Evolutionary conservation across 768 basidiomycete genomes (phyloP), one percentile per base, ranked within the genome.

Genomic region (Gloeophyllum trabeum): DNA sequence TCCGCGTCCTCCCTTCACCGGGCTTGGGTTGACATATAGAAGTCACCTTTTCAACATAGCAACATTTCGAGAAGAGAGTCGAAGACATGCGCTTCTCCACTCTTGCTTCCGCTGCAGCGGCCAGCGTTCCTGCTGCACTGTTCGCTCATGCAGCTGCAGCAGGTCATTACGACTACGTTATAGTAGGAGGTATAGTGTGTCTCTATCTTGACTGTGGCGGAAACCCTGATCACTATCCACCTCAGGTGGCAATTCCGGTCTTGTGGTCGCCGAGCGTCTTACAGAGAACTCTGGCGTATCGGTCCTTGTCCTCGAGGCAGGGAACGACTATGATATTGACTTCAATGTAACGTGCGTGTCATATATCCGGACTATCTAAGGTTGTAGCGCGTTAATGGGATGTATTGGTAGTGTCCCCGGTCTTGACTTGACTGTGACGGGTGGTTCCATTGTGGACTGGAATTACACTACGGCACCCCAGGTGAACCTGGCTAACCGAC

Each of bases 301-400:
- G n/a, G 41, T 42, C 12, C 35, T 42, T 10, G 37, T 42, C 7
- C 34, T 42, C n/a, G 41, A 42, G 38, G 41, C 41, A 16, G 41
- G 41, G 23, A 13, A 12, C 19, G 21, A 22, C n/a, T 38, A 38
- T 38, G 12, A 10, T 16, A 16, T 10, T 32, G 28, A 32, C 28
- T 32, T 32, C 16, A 32, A 32, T 32, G 20, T 10, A 12, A 21
- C 36, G 36, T 37, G 36, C 7, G 36, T 37, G 7, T 7, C 36
- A 37, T 13, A 37, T 21, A 12, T 37, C 10, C 28, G 16, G 28
- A 32, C 10, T 32, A 32, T 32, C 28, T 32, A 16, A 32, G 10
- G 10, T n/a, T n/a, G n/a, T 32, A 16, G 28, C 10, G 10, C 16
- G 10, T 32, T 32, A 10, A 32, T 32, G 28, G 10, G 28, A 10